Evolutionary conservation across 352 stramenopile species (phyloP), one percentile per base, ranked within the genome.

Genomic region (Pythium scleroteichum): DNA sequence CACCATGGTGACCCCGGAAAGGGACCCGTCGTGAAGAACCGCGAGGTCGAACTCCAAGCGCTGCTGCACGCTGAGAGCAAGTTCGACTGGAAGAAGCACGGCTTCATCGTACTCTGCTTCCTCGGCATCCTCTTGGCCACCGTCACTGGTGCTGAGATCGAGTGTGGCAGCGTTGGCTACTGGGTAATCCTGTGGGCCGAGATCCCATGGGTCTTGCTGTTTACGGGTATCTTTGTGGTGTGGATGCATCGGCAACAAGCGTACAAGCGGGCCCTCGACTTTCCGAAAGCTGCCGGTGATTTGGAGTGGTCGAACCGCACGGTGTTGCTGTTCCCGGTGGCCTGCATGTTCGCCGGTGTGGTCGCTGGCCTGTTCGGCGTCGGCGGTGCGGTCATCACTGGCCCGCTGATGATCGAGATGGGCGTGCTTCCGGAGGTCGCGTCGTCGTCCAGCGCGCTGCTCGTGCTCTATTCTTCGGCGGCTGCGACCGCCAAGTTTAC

Each of bases 391-490:
- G 75, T 85, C 61, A 73, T 90, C 54, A 78, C 73, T 7, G 76
- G 79, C 1, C 79, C 78, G 3, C 62, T 90, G n/a, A 73, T 87
- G 72, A 71, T 90, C 19, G 77, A 87, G 53, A 53, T 83, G 60
- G 77, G 75, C 9, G 72, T 89, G 29, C 46, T 82, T 5, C 75
- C 79, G 1, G 70, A 83, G 45, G 79, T 87, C 10, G 73, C 70
- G 6, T 77, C 71, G 4, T 70, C 77, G 12, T 85, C 64, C 4
- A 82, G 52, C 23, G 72, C 79, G 23, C 39, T 82, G 27, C 73
- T 86, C 52, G 74, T 87, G 57, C 50, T 90, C 41, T 90, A 82
- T 45, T 79, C 74, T 5, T 73, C 76, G 3, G 67, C 68, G 0
- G 73, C 73, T 9, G 73, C 75, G 1, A 75, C 73, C 1, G 67